Evolutionary conservation across 306 rosid genomes (phyloP).

Genomic region (Quercus cerris): DNA sequence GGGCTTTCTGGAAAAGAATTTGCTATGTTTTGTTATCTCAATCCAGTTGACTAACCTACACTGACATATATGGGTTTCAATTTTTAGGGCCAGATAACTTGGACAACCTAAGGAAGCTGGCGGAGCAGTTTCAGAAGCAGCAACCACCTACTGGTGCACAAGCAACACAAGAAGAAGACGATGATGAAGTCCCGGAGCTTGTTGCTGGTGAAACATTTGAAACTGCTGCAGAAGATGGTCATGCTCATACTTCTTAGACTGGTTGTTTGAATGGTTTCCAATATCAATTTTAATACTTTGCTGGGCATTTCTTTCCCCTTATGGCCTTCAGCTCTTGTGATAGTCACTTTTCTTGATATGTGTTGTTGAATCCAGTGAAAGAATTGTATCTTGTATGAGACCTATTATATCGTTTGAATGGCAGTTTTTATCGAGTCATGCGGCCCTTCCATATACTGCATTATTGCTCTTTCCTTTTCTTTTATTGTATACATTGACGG

Average conservation of each 20-base stretch:
- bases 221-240: constrained; percentile 1
- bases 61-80: neutral
- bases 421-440: neutral
- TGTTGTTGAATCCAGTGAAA: neutral
- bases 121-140: neutral
- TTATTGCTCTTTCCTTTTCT: neutral
- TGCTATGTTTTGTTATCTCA: neutral
- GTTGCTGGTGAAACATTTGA: constrained; percentile 8
- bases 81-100: constrained; percentile 11
- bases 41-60: neutral
- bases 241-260: neutral
- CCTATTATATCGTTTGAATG: neutral
- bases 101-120: constrained; percentile 2
- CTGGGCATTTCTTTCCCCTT: neutral
- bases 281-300: neutral
- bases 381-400: neutral
- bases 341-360: neutral
- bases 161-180: neutral
- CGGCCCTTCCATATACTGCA: neutral
- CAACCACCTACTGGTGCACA: neutral
- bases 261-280: neutral
- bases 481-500: neutral
- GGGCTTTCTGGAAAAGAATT: neutral
- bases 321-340: neutral
- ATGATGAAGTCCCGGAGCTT: neutral